Base-by-base conservation (phyloP, 306 rosid species). In the Rosa chinensis region DNA sequence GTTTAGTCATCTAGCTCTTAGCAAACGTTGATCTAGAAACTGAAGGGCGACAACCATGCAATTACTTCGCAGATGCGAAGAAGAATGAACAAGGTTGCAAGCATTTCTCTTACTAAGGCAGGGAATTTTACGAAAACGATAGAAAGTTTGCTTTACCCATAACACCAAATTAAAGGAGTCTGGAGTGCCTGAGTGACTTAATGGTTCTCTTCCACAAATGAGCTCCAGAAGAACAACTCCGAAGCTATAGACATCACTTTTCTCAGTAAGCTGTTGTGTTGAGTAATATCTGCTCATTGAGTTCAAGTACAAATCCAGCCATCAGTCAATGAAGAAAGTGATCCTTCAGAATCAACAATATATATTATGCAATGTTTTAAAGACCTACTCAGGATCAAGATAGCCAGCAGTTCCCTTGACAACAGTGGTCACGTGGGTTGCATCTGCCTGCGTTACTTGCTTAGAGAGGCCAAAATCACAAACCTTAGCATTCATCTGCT, bases 321-420 rank as follows among this genome's bases (percentile, higher is more conserved):
- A 42, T 25, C 35, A 75, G 28, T 48, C 8, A 12, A 6, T 18
- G 35, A 47, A 40, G 13, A 23, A 35, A 18, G 69, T 3, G 59
- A 14, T 49, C 59, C 10, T 8, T 47, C 43, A 39, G 23, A 62
- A 76, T 48, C 40, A 70, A 11, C 25, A 45, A 32, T n/a, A 48
- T 28, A 45, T 25, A 43, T 32, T 17, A 20, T 23, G 14, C 10
- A 59, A 6, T 55, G 23, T 68, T 50, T 55, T 2, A 5, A 73
- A 58, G 81, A 69, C 91, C 14, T 94, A 94, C 99, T 94, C 99
- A 17, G 99, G 99, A 87, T 94, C 99, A 5, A 94, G 91, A 85
- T 94, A 94, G 17, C 99, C 97, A 52, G 93, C 97, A 39, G 99
- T 94, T 73, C 99, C 99, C 82, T 94, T 94, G 73, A 94, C 99